Evolutionary conservation across 768 basidiomycete genomes (phyloP).

Genomic region (Lentinula boryana): DNA sequence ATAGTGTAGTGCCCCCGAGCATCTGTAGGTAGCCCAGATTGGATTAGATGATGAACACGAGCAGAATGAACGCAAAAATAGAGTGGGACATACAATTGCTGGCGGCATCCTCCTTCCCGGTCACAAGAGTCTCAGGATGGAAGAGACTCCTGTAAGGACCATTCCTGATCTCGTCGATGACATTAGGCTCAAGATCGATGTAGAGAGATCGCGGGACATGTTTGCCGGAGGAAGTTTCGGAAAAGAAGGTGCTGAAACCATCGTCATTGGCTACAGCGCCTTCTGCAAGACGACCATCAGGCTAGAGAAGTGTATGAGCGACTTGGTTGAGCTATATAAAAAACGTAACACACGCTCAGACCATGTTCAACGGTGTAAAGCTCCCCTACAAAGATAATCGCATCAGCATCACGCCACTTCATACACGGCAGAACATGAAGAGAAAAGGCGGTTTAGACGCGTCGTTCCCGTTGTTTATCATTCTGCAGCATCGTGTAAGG

Average conservation of each 20-base stretch:
- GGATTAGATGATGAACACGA: slow-evolving; percentile 1
- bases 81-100: slow-evolving; percentile 76
- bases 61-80: not conserved
- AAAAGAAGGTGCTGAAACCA: slow-evolving; percentile 99
- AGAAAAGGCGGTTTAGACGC: slow-evolving; percentile 27
- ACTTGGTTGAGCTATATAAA: slow-evolving; percentile 4
- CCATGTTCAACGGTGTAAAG: slow-evolving; percentile 99
- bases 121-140: slow-evolving; percentile 98
- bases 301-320: slow-evolving; percentile 43
- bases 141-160: slow-evolving; percentile 96
- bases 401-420: slow-evolving; percentile 33
- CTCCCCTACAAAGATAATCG: slow-evolving; percentile 62
- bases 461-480: slow-evolving; percentile 11
- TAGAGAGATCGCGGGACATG: slow-evolving; percentile 97
- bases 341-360: slow-evolving; percentile 66
- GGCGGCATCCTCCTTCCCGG: slow-evolving; percentile 98
- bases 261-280: slow-evolving; percentile 74
- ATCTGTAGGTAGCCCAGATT: slow-evolving; percentile 43
- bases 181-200: slow-evolving; percentile 95
- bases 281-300: slow-evolving; percentile 88
- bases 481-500: not conserved
- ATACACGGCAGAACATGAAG: slow-evolving; percentile 11
- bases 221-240: slow-evolving; percentile 93
- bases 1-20: slow-evolving; percentile 99
- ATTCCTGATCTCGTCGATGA: slow-evolving; percentile 94